Base-by-base conservation (phyloP, 192 early-diverging fungal species). In the Rhizophagus prolifer region DNA sequence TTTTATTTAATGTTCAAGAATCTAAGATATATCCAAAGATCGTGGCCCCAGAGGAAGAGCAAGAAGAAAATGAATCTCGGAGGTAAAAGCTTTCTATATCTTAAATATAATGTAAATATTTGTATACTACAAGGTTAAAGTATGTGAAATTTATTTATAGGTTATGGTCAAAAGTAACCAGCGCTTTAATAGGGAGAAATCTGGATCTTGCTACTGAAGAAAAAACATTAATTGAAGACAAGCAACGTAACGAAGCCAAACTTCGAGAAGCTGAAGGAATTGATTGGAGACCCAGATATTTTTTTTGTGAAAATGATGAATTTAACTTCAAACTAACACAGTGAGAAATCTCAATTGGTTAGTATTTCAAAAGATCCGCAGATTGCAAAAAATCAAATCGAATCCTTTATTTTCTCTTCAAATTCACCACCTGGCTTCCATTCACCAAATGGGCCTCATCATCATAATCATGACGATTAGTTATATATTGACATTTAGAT, bases 31-130 rank as follows among this genome's bases (percentile, higher is more conserved):
- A 88, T 59, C 88, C 88, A n/a, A 95, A 93, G 81, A 85, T 87
- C 58, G 88, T 95, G 1, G 84, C 84, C 0, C 86, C 90, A 9
- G 89, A 90, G 30, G 85, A 81, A 0, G 87, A 92, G 54, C 94
- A 95, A 82, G 92, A 94, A 70, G 78, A 84, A 30, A 92, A 92
- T 78, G 96, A 98, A 85, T 94, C 94, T 25, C 85, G 94, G 59
- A 87, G 89, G 88, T 90, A 74, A 64, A 38, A 25, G 13, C 28
- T 73, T 64, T 28, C 23, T 38, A 58, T 19, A 31, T 28, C 21
- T 21, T 68, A 14, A 71, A 3, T 25, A 21, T 72, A 13, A 54
- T 21, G 13, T n/a, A 23, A 38, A 21, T 31, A 31, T 64, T 12
- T 36, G 21, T 36, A 34, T 66, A 59, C 30, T 34, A 58, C 44